Evolutionary conservation across 2,329 filamentous ascomycete species (phyloP).

Genomic region (Hymenoscyphus scutula): DNA sequence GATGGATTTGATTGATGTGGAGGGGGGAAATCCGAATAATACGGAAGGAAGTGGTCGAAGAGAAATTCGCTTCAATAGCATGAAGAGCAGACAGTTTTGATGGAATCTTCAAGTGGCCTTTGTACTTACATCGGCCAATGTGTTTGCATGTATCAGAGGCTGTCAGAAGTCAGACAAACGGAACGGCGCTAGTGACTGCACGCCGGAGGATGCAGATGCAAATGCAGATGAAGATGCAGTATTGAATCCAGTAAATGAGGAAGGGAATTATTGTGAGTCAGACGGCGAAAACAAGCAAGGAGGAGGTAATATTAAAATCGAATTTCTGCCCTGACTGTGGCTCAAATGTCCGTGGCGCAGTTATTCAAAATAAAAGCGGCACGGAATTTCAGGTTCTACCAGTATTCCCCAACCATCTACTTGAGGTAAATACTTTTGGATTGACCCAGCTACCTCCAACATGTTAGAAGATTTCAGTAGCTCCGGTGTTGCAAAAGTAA

Average conservation of each 20-base stretch:
- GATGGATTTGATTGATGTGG: background rate
- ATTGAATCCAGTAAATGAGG: background rate
- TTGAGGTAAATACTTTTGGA: too few species aligned
- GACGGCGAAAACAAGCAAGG: background rate
- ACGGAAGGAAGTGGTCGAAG: background rate
- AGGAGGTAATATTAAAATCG: too few species aligned
- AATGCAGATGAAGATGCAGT: too few species aligned
- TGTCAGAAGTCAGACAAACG: background rate
- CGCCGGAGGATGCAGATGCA: background rate
- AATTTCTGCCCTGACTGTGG: too few species aligned
- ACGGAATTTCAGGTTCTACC: too few species aligned
- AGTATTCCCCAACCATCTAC: too few species aligned
- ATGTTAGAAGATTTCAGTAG: too few species aligned
- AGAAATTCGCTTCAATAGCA: background rate
- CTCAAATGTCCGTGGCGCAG: too few species aligned
- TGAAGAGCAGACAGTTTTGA: background rate
- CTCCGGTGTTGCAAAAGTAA: too few species aligned
- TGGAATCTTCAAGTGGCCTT: background rate
- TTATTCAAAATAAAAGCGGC: too few species aligned
- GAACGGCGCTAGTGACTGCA: background rate
- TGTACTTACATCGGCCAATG: background rate
- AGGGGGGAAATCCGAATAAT: background rate
- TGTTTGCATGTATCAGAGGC: background rate
- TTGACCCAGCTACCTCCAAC: too few species aligned
- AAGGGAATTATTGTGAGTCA: background rate